Percentiles rank a stretch among this genome's conserved stretches.
Evolutionary conservation across 306 rosid species (phyloP).

Genomic region (Dicorynia guianensis): DNA sequence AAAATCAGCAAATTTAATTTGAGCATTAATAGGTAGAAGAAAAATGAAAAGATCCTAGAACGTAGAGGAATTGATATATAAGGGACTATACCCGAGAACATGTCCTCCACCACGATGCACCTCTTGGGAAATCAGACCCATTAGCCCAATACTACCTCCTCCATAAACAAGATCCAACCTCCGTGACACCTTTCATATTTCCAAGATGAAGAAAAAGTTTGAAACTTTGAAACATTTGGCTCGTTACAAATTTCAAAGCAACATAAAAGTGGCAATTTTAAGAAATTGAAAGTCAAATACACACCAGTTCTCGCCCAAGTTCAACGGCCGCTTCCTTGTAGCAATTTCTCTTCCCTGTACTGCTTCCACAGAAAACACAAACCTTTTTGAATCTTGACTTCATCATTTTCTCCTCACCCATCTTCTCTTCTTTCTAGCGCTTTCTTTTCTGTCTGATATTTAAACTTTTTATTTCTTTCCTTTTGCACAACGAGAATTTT

Average conservation of each 20-base stretch:
- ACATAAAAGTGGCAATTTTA: no score
- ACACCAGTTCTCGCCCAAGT: slow-evolving; percentile 42
- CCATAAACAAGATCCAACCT: no score
- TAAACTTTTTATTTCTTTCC: not conserved
- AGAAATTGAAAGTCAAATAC: no score
- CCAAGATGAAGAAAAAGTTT: not conserved
- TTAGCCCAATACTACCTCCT: slow-evolving; percentile 44
- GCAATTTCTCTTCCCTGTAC: slow-evolving; percentile 39
- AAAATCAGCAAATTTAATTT: no score
- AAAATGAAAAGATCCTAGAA: no score
- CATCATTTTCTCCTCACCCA: slow-evolving; percentile 21
- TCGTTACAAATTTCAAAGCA: no score
- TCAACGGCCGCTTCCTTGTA: slow-evolving; percentile 46
- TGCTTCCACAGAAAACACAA: slow-evolving; percentile 50
- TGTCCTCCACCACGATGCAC: slow-evolving; percentile 48
- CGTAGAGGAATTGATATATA: no score
- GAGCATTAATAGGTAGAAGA: no score
- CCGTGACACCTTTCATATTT: slow-evolving; percentile 31
- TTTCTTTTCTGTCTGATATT: no score
- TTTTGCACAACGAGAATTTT: not conserved
- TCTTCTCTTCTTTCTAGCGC: no score
- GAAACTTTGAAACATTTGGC: not conserved
- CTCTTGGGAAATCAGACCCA: slow-evolving; percentile 47
- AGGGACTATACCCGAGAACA: slow-evolving; percentile 38
- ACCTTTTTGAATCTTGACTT: slow-evolving; percentile 40